phyloP scores from a whole-genome alignment of 139 green algal species.

The Tetratostichococcus sp. region DNA sequence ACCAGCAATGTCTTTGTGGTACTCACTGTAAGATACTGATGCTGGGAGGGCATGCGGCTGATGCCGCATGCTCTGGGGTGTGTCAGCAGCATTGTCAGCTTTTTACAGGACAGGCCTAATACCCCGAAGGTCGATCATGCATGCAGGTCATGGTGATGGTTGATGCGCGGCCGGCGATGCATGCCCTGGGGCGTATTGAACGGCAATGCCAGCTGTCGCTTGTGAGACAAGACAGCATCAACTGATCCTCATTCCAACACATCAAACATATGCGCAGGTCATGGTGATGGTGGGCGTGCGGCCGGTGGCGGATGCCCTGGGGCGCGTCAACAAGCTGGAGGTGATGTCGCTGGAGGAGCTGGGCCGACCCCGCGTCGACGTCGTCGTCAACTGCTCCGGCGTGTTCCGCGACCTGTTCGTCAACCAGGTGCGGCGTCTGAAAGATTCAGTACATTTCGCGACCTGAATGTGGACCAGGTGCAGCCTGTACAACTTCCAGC shows the following conservation, averaged over 20 bases:
- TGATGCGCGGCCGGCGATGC: too few relatives aligned
- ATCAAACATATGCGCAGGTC: slow-evolving; percentile 50
- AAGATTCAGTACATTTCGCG: background rate
- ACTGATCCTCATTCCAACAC: background rate
- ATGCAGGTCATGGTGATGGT: slow-evolving; percentile 92
- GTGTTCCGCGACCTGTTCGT: slow-evolving; percentile 99
- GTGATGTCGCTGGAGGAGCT: slow-evolving; percentile 97
- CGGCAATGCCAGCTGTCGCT: too few relatives aligned
- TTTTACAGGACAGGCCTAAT: too few relatives aligned
- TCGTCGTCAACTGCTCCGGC: slow-evolving; percentile 99
- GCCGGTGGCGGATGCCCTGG: slow-evolving; percentile 91
- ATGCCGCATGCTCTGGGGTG: too few relatives aligned
- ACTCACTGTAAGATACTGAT: too few relatives aligned
- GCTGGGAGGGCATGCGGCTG: too few relatives aligned
- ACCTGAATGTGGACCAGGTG: too few relatives aligned
- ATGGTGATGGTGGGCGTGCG: slow-evolving; percentile 93
- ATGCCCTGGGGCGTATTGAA: too few relatives aligned
- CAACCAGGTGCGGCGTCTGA: slow-evolving; percentile 67
- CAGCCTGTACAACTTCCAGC: too few relatives aligned
- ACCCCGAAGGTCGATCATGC: background rate
- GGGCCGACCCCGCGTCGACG: slow-evolving; percentile 89
- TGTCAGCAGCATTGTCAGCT: too few relatives aligned
- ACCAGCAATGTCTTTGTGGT: too few relatives aligned
- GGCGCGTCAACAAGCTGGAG: slow-evolving; percentile 99
- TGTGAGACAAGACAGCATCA: too few relatives aligned